These are phyloP conservation scores for Aureobasidium subglaciale DNA, from an alignment of 2,329 filamentous ascomycete genomes.

Conservation along the genomic window DNA sequence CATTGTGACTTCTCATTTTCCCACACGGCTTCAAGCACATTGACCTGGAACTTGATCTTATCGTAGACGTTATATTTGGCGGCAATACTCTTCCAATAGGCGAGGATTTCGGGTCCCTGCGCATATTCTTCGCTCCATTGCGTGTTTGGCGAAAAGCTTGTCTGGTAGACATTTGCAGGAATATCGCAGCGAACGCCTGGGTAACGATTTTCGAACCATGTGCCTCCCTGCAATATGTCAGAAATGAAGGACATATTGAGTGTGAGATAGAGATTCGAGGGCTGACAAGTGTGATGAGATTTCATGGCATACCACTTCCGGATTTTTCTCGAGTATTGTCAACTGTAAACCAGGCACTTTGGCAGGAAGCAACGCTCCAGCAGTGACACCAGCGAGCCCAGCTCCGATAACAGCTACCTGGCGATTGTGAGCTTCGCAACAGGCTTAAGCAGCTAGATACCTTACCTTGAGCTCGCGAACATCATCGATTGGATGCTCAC, in stretches of 20 bases:
- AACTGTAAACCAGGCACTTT: slow-evolving; percentile 63
- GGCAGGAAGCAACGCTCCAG: slow-evolving; percentile 58
- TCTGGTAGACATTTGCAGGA: slow-evolving; percentile 63
- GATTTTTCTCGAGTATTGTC: slow-evolving; percentile 61
- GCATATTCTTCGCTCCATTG: slow-evolving; percentile 65
- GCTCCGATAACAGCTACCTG: slow-evolving; percentile 56
- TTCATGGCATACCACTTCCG: slow-evolving; percentile 58
- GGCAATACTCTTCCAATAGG: slow-evolving; percentile 59
- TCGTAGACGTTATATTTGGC: slow-evolving; percentile 58
- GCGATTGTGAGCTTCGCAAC: background rate
- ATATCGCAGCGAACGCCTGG: slow-evolving; percentile 63
- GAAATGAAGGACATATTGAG: too few relatives aligned
- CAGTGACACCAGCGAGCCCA: slow-evolving; percentile 55
- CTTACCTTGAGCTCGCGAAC: slow-evolving; percentile 22
- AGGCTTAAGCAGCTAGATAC: too few relatives aligned
- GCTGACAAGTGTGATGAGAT: too few relatives aligned
- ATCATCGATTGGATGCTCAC: slow-evolving; percentile 25
- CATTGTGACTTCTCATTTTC: slow-evolving; percentile 46
- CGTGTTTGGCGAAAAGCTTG: slow-evolving; percentile 59
- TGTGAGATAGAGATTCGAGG: too few relatives aligned
- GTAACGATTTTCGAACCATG: slow-evolving; percentile 47
- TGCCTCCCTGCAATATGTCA: slow-evolving; percentile 41
- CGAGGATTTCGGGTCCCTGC: slow-evolving; percentile 57
- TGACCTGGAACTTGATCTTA: slow-evolving; percentile 48
- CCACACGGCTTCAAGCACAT: slow-evolving; percentile 52